Base-by-base conservation (phyloP, 1,139 yeast genomes). In the Candida pseudoviswanathii region DNA sequence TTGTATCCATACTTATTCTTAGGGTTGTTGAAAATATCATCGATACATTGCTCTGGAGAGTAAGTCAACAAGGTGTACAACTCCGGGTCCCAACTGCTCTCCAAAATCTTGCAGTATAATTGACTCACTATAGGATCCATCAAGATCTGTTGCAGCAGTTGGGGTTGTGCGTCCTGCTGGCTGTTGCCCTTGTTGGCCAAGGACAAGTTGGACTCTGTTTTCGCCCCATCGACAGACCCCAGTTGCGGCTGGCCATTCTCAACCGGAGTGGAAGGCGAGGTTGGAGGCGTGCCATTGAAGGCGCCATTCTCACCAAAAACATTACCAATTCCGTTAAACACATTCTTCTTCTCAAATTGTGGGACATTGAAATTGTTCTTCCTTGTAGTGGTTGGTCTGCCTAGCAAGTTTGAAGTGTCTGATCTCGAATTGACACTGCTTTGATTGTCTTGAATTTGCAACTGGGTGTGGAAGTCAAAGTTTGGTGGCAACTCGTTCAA, bases 11-110 rank as follows among this genome's bases (percentile, higher is more conserved):
- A 80, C 1, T 92, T 89, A 24, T 87, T 89, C 3, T 48, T 41
- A 3, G 52, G 48, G 43, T 67, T 65, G 24, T 80, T 77, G 53
- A 90, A 80, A 2, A 92, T 86, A 63, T 89, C 96, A 40, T 84
- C 82, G 8, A 91, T 77, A 55, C 94, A 82, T 49, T 83, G 86
- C 45, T 80, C 80, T 0, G 97, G 96, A 8, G 86, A 75, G 52
- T 78, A 81, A 54, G 87, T 94, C 46, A 89, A 82, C 11, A 76
- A 58, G 2, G 63, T 58, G 47, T 69, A 69, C 31, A 90, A 85
- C 50, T 86, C 81, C 1, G 85, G 82, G 58, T 87, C 91, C 96
- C 96, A 90, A 0, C 89, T 80, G 37, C 87, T 76, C 51, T 86
- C 85, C 59, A 86, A 79, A 1, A 90, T 81, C 56, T 80, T 81